phyloP scores from a whole-genome alignment of 1,139 yeast genomes.

The Wickerhamomyces sp. region DNA sequence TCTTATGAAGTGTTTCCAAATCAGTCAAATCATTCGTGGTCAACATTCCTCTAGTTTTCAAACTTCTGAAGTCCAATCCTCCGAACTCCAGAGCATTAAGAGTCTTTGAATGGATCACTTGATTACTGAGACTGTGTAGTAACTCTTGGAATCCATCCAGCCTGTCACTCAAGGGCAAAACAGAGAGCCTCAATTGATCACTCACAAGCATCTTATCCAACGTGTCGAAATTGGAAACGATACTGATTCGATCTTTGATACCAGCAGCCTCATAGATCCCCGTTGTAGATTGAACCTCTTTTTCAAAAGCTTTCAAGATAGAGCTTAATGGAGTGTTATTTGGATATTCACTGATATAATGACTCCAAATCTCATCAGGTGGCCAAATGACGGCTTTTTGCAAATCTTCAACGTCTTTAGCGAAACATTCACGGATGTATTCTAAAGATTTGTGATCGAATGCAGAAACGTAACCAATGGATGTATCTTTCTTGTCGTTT shows the following conservation, averaged over 20 bases:
- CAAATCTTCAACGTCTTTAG: constrained; percentile 41
- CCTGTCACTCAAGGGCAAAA: constrained; percentile 47
- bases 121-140: constrained; percentile 11
- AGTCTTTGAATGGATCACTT: constrained; percentile 15
- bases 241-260: constrained; percentile 37
- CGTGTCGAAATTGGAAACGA: constrained; percentile 41
- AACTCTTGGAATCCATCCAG: constrained; percentile 16
- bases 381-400: constrained; percentile 67
- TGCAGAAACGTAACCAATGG: constrained; percentile 59
- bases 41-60: background rate
- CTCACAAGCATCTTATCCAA: constrained; percentile 32
- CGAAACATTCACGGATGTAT: constrained; percentile 40
- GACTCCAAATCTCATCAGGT: constrained; percentile 50
- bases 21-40: constrained; percentile 32
- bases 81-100: constrained; percentile 29
- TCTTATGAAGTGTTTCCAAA: constrained; percentile 67
- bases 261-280: constrained; percentile 36
- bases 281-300: constrained; percentile 31
- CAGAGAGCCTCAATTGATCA: constrained; percentile 55
- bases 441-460: constrained; percentile 38
- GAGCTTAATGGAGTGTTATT: constrained; percentile 38
- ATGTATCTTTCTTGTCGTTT: constrained; percentile 1
- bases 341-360: constrained; percentile 51
- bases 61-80: constrained; percentile 7
- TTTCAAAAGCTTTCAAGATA: constrained; percentile 44